Percentiles rank a stretch among this genome's conserved stretches.
These are phyloP conservation scores for Scheffersomyces titani DNA, from an alignment of 1,139 yeast species.

Conservation along the genomic window DNA sequence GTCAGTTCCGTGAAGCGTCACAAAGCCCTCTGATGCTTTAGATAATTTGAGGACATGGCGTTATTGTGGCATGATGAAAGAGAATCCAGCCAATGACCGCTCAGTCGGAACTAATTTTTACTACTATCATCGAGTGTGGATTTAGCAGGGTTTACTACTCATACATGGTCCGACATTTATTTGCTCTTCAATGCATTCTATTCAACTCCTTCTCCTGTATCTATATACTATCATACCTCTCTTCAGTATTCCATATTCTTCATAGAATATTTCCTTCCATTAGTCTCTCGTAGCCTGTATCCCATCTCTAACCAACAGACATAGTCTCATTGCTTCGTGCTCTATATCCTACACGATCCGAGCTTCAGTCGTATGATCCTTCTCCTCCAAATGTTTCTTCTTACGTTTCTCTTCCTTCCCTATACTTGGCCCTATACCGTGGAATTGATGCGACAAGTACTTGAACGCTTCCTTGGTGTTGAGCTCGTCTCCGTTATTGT, in stretches of 20 bases:
- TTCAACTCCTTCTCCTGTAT: not conserved
- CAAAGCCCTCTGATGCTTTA: not conserved
- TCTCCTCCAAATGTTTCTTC: constrained; percentile 5
- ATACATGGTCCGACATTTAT: not conserved
- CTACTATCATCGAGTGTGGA: too few relatives aligned
- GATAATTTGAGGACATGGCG: not conserved
- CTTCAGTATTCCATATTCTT: too few relatives aligned
- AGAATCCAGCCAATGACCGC: not conserved
- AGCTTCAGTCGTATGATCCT: not conserved
- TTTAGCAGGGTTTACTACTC: not conserved
- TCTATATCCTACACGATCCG: not conserved
- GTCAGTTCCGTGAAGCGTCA: not conserved
- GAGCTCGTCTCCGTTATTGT: constrained; percentile 68
- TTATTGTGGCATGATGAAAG: not conserved
- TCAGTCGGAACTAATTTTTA: not conserved
- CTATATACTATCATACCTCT: too few relatives aligned
- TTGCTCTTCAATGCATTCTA: not conserved
- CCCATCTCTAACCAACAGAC: not conserved
- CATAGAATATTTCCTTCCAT: not conserved
- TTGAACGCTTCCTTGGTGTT: constrained; percentile 81
- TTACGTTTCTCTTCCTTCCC: constrained; percentile 12
- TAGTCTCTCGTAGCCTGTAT: not conserved
- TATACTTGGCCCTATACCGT: constrained; percentile 49
- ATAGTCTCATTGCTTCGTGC: not conserved
- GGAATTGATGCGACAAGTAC: constrained; percentile 81